Evolutionary conservation across 441 rosid species (phyloP).

Genomic region (Pelargonium cotyledonis): DNA sequence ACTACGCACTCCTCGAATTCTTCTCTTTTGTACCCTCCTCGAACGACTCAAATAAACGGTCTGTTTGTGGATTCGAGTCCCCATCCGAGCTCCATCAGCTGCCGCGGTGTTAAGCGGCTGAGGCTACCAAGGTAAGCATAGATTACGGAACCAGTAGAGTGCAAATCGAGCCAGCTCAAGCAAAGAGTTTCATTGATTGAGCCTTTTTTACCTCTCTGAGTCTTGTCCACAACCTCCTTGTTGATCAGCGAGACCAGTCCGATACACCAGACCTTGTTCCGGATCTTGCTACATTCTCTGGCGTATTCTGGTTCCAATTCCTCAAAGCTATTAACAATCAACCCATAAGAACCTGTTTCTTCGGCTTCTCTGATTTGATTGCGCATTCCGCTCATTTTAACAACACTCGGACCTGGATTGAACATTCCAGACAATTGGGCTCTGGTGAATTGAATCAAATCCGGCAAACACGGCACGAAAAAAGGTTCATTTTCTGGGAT

Average conservation of each 20-base stretch:
- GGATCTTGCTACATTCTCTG: conserved; percentile 18
- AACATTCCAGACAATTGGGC: conserved; percentile 23
- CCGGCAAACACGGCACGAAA: conserved; percentile 43
- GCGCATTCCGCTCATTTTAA: conserved; percentile 23
- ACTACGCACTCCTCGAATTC: conserved; percentile 26
- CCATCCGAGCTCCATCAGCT: conserved; percentile 30
- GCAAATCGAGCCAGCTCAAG: conserved; percentile 33
- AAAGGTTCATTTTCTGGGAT: conserved; percentile 28
- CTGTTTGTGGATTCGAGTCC: conserved; percentile 32
- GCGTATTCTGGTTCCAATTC: conserved; percentile 31
- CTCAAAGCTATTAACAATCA: conserved; percentile 32
- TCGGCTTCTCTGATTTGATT: conserved; percentile 23
- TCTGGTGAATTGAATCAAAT: conserved; percentile 33
- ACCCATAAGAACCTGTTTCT: conserved; percentile 20
- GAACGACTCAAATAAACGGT: conserved; percentile 52
- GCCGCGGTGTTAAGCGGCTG: conserved; percentile 16
- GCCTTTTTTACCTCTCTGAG: conserved; percentile 30
- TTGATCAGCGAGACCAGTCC: conserved; percentile 39
- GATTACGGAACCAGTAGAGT: conserved; percentile 24
- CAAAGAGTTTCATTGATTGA: conserved; percentile 12
- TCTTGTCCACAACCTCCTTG: conserved; percentile 23
- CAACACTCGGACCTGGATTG: conserved; percentile 1
- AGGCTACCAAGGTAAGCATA: conserved; percentile 38
- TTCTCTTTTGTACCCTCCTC: conserved; percentile 27
- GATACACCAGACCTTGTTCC: conserved; percentile 28